A percentile compares a stretch with the other conserved stretches of the same genome.
Conservation (phyloP, 2,329 filamentous ascomycete species). For the Sarocladium kiliense region DNA sequence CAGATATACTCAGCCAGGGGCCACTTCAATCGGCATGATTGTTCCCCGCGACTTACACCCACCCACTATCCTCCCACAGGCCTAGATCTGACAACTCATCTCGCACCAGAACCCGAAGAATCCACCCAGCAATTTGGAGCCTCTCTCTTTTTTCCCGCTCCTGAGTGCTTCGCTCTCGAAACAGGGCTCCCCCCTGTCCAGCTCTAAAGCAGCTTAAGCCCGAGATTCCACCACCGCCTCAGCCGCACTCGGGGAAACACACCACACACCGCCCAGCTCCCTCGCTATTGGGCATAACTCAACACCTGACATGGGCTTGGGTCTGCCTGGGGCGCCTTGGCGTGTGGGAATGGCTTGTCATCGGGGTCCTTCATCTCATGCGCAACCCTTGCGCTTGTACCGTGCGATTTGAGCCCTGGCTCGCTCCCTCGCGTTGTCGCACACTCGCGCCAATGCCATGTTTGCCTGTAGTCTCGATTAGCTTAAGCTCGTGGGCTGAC, state of each 20-base stretch:
- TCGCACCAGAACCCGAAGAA: background rate
- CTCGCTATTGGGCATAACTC: background rate
- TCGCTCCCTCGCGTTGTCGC: background rate
- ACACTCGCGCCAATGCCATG: background rate
- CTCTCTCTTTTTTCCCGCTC: background rate
- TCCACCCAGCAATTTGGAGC: background rate
- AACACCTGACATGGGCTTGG: background rate
- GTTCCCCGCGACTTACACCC: background rate
- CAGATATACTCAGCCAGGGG: background rate
- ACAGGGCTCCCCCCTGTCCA: background rate
- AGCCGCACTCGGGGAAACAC: background rate
- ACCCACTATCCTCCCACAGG: background rate
- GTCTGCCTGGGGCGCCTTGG: conserved; percentile 1
- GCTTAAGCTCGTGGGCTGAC: background rate
- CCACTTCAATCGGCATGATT: background rate
- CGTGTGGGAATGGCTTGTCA: background rate
- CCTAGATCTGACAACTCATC: background rate
- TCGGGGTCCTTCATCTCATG: conserved; percentile 1
- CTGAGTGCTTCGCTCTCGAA: background rate
- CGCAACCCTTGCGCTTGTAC: background rate
- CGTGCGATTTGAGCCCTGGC: too few relatives aligned
- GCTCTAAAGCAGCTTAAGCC: background rate
- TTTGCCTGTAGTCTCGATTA: background rate
- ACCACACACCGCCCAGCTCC: background rate
- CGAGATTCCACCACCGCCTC: background rate